Evolutionary conservation across 768 basidiomycete genomes (phyloP), one percentile per base, ranked within the genome.

Genomic region (Holtermannia corniformis): DNA sequence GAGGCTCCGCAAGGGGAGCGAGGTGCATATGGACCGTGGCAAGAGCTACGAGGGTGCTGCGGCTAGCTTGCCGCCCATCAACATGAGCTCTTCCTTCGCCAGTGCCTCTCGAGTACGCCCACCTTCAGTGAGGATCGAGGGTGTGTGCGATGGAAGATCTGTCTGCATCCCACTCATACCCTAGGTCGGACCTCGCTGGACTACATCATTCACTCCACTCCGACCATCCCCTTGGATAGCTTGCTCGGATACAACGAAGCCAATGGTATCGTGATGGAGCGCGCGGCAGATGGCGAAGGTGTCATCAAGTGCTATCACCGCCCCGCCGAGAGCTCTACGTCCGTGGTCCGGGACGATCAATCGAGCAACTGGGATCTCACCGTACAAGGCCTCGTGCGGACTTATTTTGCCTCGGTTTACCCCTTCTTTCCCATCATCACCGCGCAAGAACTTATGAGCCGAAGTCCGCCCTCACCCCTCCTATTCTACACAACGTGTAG

Each of bases 191-290:
- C 58, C 14, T 44, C 58, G 1, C 41, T 60, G 20, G 53, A 51
- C 14, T 60, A 53, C 42, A 60, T 60, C 37, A 51, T 60, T 11
- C 58, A 60, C 25, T 60, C 58, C 1, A 56, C 55, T 16, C 58
- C 58, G 2, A 60, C 58, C 1, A 13, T 60, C 10, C 58, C 58
- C 13, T 43, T 60, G 1, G 25, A 54, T 22, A 49, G 40, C 43
- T 43, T 60, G 7, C 21, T 26, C 19, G 44, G 47, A 20, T 60
- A 51, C 43, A 55, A 56, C 23, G 40, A 49, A 25, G 41, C 28
- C 32, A 25, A 51, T 43, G 41, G 47, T 19, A 25, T 47, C 10
- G 41, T 55, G 7, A 60, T 60, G 49, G n/a, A n/a, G n/a, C n/a
- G n/a, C n/a, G n/a, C n/a, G n/a, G n/a, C n/a, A n/a, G n/a, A n/a